A percentile compares a stretch with the other conserved stretches of the same genome.
Conservation (phyloP, 768 basidiomycete species). For the Kwoniella sp. region DNA sequence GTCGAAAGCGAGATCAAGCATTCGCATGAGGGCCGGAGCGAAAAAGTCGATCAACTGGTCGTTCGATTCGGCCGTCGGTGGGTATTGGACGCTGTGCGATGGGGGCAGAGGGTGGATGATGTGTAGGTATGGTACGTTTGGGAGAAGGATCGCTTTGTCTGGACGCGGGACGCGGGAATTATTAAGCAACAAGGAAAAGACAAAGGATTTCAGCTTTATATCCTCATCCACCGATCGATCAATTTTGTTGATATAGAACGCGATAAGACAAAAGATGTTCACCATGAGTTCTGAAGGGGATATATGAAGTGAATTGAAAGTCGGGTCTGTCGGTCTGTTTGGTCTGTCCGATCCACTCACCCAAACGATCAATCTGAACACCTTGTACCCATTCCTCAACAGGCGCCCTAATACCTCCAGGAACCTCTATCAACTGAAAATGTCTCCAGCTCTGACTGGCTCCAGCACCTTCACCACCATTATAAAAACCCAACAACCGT, state of each 20-base stretch:
- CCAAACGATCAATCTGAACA: constrained; percentile 62
- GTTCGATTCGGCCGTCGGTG: constrained; percentile 35
- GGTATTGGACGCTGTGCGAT: constrained; percentile 29
- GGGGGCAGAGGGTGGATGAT: constrained; percentile 47
- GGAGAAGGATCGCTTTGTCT: constrained; percentile 53
- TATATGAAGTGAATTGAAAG: too few species aligned
- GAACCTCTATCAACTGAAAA: constrained; percentile 77
- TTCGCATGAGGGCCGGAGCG: constrained; percentile 48
- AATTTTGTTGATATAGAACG: too few species aligned
- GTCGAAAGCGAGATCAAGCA: constrained; percentile 50
- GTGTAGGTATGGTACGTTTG: constrained; percentile 67
- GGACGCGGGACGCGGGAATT: background rate
- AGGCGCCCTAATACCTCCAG: constrained; percentile 65
- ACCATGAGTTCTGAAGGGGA: too few species aligned
- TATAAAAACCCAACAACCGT: constrained; percentile 80
- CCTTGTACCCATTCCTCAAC: constrained; percentile 70
- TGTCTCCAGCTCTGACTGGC: constrained; percentile 92
- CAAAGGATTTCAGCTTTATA: too few species aligned
- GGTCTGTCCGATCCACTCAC: constrained; percentile 59
- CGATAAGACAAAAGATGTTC: too few species aligned
- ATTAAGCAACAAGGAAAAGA: too few species aligned
- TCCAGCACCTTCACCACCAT: constrained; percentile 69
- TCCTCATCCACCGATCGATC: too few species aligned
- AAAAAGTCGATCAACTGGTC: constrained; percentile 41
- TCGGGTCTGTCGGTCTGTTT: background rate